Evolutionary conservation across 2,329 filamentous ascomycete genomes (phyloP), one percentile per base, ranked within the genome.

Genomic region (Cladorrhinum sp.): DNA sequence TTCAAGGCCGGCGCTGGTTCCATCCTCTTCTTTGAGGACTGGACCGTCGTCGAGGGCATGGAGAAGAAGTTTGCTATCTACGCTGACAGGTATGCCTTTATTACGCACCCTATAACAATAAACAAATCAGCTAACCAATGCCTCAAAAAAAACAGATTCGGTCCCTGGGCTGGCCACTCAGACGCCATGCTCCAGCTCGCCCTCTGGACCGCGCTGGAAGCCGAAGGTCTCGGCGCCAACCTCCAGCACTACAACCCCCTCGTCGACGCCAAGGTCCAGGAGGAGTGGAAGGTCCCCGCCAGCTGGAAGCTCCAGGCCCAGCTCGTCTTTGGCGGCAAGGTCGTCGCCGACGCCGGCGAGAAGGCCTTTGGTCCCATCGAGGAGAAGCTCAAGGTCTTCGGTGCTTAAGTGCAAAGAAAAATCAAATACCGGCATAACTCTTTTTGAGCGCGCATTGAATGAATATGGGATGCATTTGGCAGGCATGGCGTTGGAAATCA

Each of bases 191-290:
- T 91, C 71, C 90, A 96, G 80, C 89, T 85, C 77, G 80, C 85
- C 66, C 73, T 92, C 67, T 96, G 92, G 92, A 88, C 87, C 18
- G 90, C 88, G 3, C 85, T 96, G 60, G 90, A 93, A 78, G 82
- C 87, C 62, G 91, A 95, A 73, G 92, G 92, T 27, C 84, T 96
- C 59, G 92, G 92, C 66, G 90, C 88, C 73, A 96, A 93, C 81
- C 82, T 96, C 57, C 92, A 96, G 82, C 92, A 96, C 80, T 96
- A 96, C 82, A 95, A 92, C 83, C 92, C 92, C 20, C 76, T 96
- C 61, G 85, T 96, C 68, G 89, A 96, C 77, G 80, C 82, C 66
- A 85, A 87, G 78, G 88, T 92, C 57, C 77, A 82, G 50, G 79
- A 76, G 63, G 78, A 85, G 68, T 96, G 91, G 89, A 81, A 82